These are phyloP conservation scores for Leishmania martiniquensis DNA, from an alignment of 208 protist species.

Conservation along the genomic window DNA sequence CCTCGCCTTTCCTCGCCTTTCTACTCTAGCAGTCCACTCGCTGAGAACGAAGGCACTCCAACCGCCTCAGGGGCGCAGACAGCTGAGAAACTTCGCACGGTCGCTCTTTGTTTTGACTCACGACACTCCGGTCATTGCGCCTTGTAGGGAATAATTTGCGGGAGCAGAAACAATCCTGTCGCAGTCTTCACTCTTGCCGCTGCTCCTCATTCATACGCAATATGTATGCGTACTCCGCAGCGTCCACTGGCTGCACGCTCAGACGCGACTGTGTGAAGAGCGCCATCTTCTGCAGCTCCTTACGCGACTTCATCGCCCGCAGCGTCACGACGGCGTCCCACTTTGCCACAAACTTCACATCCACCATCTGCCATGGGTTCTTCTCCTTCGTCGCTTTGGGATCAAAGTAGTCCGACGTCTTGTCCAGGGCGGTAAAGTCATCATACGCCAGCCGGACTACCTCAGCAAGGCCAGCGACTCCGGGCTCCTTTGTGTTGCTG, in stretches of 20 bases:
- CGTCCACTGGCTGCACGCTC: constrained; percentile 75
- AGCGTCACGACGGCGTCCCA: constrained; percentile 59
- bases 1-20: neutral
- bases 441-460: constrained; percentile 61
- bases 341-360: constrained; percentile 75
- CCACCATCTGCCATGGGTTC: constrained; percentile 88
- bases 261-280: constrained; percentile 71
- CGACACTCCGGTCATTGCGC: neutral
- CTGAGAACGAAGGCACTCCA: neutral
- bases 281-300: constrained; percentile 61
- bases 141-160: neutral
- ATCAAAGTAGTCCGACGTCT: constrained; percentile 74
- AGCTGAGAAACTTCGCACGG: neutral
- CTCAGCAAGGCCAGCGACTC: constrained; percentile 73
- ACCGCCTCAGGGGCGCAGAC: neutral
- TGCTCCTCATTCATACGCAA: constrained; percentile 31
- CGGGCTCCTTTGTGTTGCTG: constrained; percentile 80
- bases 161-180: neutral
- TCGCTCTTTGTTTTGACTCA: neutral
- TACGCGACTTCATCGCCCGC: constrained; percentile 56
- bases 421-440: constrained; percentile 83
- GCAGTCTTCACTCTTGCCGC: neutral
- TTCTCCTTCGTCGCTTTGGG: constrained; percentile 62
- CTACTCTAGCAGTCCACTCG: neutral
- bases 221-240: constrained; percentile 68